Evolutionary conservation across 441 rosid species (phyloP).

Genomic region (Euphorbia schlechtendalii): DNA sequence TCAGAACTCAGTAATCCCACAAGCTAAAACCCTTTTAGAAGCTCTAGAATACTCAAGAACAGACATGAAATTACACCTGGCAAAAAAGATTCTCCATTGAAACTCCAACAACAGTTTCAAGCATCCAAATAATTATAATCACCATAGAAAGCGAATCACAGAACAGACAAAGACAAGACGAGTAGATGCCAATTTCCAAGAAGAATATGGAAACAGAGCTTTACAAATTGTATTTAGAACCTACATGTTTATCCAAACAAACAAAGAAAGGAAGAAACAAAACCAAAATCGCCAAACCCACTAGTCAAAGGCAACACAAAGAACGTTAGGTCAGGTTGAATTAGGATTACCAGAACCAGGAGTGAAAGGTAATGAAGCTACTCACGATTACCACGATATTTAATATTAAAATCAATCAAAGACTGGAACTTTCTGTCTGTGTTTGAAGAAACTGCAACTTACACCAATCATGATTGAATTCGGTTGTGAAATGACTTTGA

Average conservation of each 20-base stretch:
- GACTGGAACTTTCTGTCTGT: background rate
- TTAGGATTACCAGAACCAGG: background rate
- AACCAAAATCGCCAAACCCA: background rate
- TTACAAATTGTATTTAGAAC: slow-evolving; percentile 10
- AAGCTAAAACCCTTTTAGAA: slow-evolving; percentile 15
- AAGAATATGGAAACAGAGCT: slow-evolving; percentile 1
- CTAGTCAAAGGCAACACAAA: slow-evolving; percentile 20
- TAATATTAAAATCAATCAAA: background rate
- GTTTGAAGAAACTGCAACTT: background rate
- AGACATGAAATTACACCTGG: too few relatives aligned
- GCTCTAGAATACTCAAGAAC: background rate
- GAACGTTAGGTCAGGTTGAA: slow-evolving; percentile 15
- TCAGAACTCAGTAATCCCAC: slow-evolving; percentile 12
- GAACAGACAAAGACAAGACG: background rate
- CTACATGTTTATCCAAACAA: background rate
- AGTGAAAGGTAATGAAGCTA: background rate
- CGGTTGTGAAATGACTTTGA: background rate
- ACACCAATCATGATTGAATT: slow-evolving; percentile 1
- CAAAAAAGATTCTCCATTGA: background rate
- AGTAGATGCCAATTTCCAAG: slow-evolving; percentile 5
- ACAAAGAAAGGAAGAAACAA: background rate
- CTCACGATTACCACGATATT: slow-evolving; percentile 11
- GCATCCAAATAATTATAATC: slow-evolving; percentile 1
- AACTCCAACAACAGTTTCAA: background rate
- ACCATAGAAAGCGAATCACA: background rate